phyloP scores from a whole-genome alignment of 306 rosid genomes.

The Hylodesmum podocarpum region DNA sequence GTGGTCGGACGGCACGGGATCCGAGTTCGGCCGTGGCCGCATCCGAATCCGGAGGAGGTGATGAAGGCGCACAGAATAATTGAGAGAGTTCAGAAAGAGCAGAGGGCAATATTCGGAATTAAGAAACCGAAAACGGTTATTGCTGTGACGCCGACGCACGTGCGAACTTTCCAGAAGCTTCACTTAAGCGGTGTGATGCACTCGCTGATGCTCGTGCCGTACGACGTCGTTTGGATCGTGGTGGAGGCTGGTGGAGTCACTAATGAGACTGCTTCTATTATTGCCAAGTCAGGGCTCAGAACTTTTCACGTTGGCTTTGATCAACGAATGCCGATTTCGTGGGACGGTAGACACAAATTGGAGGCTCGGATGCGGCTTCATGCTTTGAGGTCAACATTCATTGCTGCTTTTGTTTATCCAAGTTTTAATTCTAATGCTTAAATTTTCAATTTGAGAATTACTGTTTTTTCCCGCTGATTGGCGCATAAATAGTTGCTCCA shows the following conservation, averaged over 20 bases:
- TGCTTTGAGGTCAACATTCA: slow-evolving; percentile 67
- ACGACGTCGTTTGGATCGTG: slow-evolving; percentile 83
- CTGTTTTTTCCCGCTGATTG: background rate
- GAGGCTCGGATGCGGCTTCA: slow-evolving; percentile 87
- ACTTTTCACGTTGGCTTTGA: slow-evolving; percentile 64
- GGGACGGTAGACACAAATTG: slow-evolving; percentile 81
- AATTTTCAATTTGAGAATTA: background rate
- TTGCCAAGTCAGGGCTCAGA: slow-evolving; percentile 70
- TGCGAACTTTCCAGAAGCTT: slow-evolving; percentile 87
- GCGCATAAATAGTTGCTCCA: background rate
- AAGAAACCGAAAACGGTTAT: slow-evolving; percentile 70
- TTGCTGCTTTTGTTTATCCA: background rate
- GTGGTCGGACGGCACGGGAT: slow-evolving; percentile 96
- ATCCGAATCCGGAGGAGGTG: slow-evolving; percentile 82
- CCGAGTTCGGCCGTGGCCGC: slow-evolving; percentile 96
- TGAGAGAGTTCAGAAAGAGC: slow-evolving; percentile 87
- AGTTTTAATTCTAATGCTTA: background rate
- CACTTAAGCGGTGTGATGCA: slow-evolving; percentile 92
- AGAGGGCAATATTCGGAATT: slow-evolving; percentile 75
- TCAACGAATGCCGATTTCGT: slow-evolving; percentile 71
- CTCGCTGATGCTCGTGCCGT: slow-evolving; percentile 85
- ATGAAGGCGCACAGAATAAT: slow-evolving; percentile 91
- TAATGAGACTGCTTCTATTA: slow-evolving; percentile 78
- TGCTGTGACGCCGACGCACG: slow-evolving; percentile 81
- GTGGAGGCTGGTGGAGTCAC: slow-evolving; percentile 89